Evolutionary conservation across 257 asterid genomes (phyloP).

Genomic region (Solanum sparsipilum): DNA sequence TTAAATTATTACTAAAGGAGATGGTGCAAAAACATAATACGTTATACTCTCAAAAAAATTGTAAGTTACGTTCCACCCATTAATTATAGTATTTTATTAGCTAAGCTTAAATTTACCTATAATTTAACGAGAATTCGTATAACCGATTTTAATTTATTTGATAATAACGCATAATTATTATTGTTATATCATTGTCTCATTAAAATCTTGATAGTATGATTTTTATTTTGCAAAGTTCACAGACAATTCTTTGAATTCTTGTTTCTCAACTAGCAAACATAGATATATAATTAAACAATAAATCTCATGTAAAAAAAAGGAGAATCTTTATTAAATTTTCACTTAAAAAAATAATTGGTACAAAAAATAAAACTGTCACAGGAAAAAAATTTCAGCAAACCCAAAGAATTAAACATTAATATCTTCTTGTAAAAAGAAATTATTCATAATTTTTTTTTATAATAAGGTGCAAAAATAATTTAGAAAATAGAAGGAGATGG

Average conservation of each 20-base stretch:
- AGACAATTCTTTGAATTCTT: too few species aligned
- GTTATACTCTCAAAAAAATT: neutral
- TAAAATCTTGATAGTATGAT: neutral
- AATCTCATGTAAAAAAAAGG: neutral
- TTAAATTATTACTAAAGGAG: neutral
- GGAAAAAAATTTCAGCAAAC: neutral
- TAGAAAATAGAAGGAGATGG: constrained; percentile 22
- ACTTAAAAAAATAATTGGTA: neutral
- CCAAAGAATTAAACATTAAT: neutral
- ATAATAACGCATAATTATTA: neutral
- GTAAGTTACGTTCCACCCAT: neutral
- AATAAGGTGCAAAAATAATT: neutral
- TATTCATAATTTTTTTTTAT: neutral
- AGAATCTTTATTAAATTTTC: neutral
- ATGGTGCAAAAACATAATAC: neutral
- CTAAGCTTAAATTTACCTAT: neutral
- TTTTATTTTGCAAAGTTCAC: neutral
- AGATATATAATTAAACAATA: neutral
- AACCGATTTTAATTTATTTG: neutral
- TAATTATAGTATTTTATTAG: neutral
- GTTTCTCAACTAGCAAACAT: neutral
- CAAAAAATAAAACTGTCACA: too few species aligned
- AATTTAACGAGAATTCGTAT: neutral
- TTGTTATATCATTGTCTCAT: neutral
- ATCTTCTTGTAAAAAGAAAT: neutral